Evolutionary conservation across 2,329 filamentous ascomycete genomes (phyloP), one percentile per base, ranked within the genome.

Genomic region (Ceratocystis ficicola): DNA sequence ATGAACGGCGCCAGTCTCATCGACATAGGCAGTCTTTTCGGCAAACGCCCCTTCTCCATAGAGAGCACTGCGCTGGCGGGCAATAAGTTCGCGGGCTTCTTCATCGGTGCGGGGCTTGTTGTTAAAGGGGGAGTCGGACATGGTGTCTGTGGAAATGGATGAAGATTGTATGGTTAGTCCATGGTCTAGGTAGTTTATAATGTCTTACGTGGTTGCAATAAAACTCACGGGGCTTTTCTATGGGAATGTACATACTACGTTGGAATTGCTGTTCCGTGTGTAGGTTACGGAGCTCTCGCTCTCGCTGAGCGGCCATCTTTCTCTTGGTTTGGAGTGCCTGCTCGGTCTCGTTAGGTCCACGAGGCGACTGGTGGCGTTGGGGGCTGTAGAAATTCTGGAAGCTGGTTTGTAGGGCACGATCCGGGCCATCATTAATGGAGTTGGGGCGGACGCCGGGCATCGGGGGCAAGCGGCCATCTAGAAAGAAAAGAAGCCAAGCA

Each of bases 211-310:
- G 46, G 20, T 48, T 30, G 15, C 12, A 15, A 8, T 17, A n/a
- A 48, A 20, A 55, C 30, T 25, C 8, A 28, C 25, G 25, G 50
- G 50, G 25, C 25, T 41, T 41, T 10, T 25, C 20, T 25, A 55
- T 22, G 50, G 17, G 20, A 4, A 22, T 20, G 15, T 25, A 67
- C 88, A 86, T 90, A 97, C 94, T 96, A 90, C 93, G 87, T 83
- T 97, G 95, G 80, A 95, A 97, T 86, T 99, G 94, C 85, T 99
- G 94, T 85, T 99, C 94, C 80, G 96, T 95, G 80, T 99, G 94
- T 80, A 97, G 96, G 80, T 97, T 99, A 78, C 94, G 90, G 77
- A 99, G 87, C 81, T 99, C 94, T 78, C 93, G 89, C 83, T 99
- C 94, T 78, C 94, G 90, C 80, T 97, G 94, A 76, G 94, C 94